Evolutionary conservation across 257 asterid species (phyloP).

Genomic region (Solanum arcanum): DNA sequence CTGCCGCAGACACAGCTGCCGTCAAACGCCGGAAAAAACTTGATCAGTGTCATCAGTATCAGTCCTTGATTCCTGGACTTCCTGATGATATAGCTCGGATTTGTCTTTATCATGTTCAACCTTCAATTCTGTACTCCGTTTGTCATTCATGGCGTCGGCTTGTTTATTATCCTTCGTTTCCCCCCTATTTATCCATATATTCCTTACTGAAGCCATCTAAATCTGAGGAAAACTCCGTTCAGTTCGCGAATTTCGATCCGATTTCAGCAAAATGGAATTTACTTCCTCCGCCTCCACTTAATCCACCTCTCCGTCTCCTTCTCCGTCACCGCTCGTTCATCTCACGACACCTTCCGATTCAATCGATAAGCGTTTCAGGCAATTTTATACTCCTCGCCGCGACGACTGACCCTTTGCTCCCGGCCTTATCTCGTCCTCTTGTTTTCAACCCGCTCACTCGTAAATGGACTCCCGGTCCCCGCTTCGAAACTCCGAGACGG

Average conservation of each 20-base stretch:
- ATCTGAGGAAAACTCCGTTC: neutral
- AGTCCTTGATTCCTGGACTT: conserved; percentile 42
- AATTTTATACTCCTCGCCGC: conserved; percentile 59
- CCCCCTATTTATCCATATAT: conserved; percentile 59
- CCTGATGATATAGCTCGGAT: conserved; percentile 63
- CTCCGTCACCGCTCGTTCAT: conserved; percentile 74
- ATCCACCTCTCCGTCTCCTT: conserved; percentile 28
- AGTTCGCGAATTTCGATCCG: conserved; percentile 56
- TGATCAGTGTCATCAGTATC: conserved; percentile 5
- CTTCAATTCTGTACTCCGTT: conserved; percentile 49
- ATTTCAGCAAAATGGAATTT: conserved; percentile 43
- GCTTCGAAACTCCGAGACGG: conserved; percentile 46
- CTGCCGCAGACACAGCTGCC: neutral
- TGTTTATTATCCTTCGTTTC: conserved; percentile 55
- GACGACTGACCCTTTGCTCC: conserved; percentile 46
- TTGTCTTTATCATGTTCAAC: conserved; percentile 50
- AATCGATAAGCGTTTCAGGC: conserved; percentile 43
- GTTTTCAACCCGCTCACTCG: conserved; percentile 31
- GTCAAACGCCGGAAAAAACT: neutral
- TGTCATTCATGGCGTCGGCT: conserved; percentile 76
- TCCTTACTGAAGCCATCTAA: conserved; percentile 26
- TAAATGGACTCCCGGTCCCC: conserved; percentile 57
- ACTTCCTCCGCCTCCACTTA: conserved; percentile 51
- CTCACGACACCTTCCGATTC: conserved; percentile 65
- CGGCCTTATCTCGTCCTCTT: conserved; percentile 63